Base-by-base conservation (phyloP, 2,329 filamentous ascomycete genomes). In the Lithohypha guttulata region DNA sequence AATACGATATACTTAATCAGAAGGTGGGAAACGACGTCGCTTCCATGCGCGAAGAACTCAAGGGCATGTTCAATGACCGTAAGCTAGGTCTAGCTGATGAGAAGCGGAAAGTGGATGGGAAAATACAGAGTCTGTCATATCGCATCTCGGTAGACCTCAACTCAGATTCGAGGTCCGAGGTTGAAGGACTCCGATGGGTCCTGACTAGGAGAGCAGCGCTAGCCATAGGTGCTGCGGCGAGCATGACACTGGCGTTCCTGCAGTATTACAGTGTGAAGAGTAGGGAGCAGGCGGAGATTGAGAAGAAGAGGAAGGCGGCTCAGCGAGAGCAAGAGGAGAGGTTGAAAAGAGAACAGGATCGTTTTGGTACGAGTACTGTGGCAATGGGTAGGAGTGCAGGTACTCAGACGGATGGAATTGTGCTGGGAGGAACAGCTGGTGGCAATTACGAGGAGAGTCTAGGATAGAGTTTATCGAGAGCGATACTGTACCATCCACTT, bases 61-160 rank as follows among this genome's bases (percentile, higher is more conserved):
- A 87, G 57, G 89, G 85, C 42, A 81, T 95, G 71, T 95, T 96
- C 58, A 89, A 96, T 55, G 89, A 98, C 57, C 77, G 93, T 29
- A 91, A 89, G 58, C 93, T 96, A 83, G 75, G 77, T 2, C 86
- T 93, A 2, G 70, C 86, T 39, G 83, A 89, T 59, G 84, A 95
- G 59, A 86, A 95, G 61, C 79, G 86, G 55, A 71, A 71, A 5
- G 81, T 84, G 55, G 89, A 96, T 56, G 83, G 81, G 35, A 79
- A 79, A 71, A 87, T 94, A 46, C 87, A 95, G 68, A 82, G 94
- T 64, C 72, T 96, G 51, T 93, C 89, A 62, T 94, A 96, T 63
- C 91, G 93, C 59, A 96, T 98, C 59, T 93, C 84, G 15, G 85
- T 94, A 21, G 72, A 76, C 27, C 71, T 13, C 29, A 93, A 85